A percentile compares a stretch with the other conserved stretches of the same genome.
Evolutionary conservation across 805 yeast genomes (phyloP).

Genomic region (Myxozyma geophila): DNA sequence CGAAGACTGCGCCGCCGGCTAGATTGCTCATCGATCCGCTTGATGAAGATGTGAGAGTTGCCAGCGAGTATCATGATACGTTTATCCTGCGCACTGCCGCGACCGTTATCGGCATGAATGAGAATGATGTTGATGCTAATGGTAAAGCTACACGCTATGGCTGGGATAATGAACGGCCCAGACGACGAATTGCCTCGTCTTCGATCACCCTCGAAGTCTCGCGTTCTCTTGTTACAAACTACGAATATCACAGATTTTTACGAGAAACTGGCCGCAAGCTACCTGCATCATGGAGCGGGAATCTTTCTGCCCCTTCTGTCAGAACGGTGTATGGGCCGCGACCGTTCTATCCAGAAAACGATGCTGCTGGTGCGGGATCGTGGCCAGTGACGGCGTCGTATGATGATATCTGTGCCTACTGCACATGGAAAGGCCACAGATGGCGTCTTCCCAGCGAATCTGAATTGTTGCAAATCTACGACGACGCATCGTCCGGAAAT

Average conservation of each 20-base stretch:
- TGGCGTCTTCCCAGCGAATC: slow-evolving; percentile 36
- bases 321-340: slow-evolving; percentile 34
- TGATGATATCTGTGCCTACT: slow-evolving; percentile 29
- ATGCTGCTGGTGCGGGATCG: slow-evolving; percentile 8
- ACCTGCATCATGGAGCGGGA: slow-evolving; percentile 32
- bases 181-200: background rate
- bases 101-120: slow-evolving; percentile 23
- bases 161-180: slow-evolving; percentile 39
- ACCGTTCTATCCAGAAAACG: slow-evolving; percentile 6
- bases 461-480: slow-evolving; percentile 34
- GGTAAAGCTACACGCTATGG: slow-evolving; percentile 15
- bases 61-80: background rate
- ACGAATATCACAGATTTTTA: slow-evolving; percentile 27
- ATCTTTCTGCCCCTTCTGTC: slow-evolving; percentile 21
- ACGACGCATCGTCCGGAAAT: slow-evolving; percentile 15
- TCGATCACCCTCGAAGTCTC: slow-evolving; percentile 20
- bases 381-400: slow-evolving; percentile 39
- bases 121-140: slow-evolving; percentile 2
- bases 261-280: slow-evolving; percentile 2
- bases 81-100: too few relatives aligned
- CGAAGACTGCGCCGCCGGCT: slow-evolving; percentile 20
- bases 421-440: slow-evolving; percentile 24
- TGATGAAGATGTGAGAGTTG: background rate
- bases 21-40: background rate
- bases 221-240: slow-evolving; percentile 33